These are phyloP conservation scores for Chlamydomonas sphaeroides DNA, from an alignment of 139 green algal genomes.

Conservation along the genomic window DNA sequence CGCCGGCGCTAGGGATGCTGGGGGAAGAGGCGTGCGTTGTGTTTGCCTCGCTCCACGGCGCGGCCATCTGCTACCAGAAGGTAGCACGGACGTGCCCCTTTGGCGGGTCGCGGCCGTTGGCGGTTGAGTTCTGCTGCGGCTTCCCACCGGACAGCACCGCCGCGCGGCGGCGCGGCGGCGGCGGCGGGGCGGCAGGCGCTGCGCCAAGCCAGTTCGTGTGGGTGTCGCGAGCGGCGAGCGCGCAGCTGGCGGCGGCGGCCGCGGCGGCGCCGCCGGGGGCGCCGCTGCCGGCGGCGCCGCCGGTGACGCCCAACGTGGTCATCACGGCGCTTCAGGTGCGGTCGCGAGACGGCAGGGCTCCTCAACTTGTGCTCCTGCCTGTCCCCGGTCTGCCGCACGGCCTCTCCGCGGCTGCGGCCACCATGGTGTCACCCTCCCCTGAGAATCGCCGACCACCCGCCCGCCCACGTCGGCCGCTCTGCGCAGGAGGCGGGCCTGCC, in stretches of 20 bases:
- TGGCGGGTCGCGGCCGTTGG: conserved; percentile 29
- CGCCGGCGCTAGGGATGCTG: background rate
- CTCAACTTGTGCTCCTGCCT: too few relatives aligned
- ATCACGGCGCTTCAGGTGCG: conserved; percentile 21
- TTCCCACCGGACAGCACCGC: conserved; percentile 14
- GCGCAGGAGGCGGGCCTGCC: conserved; percentile 10
- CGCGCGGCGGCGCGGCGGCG: conserved; percentile 2
- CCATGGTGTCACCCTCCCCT: too few relatives aligned
- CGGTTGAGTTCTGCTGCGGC: conserved; percentile 35
- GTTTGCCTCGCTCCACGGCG: conserved; percentile 48
- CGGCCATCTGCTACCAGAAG: conserved; percentile 34
- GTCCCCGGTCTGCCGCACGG: too few relatives aligned
- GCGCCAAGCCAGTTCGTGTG: conserved; percentile 39
- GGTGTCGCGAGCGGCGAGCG: background rate
- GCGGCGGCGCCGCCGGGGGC: background rate
- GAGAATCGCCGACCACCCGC: too few relatives aligned
- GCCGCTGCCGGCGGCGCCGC: background rate
- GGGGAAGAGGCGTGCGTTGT: conserved; percentile 43
- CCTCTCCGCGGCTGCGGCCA: too few relatives aligned
- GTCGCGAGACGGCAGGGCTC: too few relatives aligned
- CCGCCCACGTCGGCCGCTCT: too few relatives aligned
- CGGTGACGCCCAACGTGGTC: conserved; percentile 8
- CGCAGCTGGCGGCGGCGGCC: background rate
- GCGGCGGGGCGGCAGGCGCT: background rate
- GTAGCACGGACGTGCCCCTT: conserved; percentile 44